Conservation (phyloP, 306 rosid species). For the Benincasa hispida region DNA sequence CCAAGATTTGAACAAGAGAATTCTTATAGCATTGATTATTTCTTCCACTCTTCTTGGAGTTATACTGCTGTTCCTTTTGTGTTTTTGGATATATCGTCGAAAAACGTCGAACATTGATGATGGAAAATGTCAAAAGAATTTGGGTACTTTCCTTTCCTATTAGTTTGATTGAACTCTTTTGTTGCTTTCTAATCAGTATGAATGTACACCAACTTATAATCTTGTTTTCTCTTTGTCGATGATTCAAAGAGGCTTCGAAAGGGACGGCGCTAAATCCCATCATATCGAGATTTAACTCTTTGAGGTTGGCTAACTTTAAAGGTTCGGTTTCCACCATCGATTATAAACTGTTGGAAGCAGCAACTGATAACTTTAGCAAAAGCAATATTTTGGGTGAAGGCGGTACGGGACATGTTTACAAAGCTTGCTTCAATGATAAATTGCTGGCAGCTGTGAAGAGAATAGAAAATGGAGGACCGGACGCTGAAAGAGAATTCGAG, state of each 20-base stretch:
- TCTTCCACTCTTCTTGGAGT: slow-evolving; percentile 61
- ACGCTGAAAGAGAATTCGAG: slow-evolving; percentile 63
- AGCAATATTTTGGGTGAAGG: slow-evolving; percentile 47
- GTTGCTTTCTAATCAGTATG: not conserved
- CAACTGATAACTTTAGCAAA: slow-evolving; percentile 54
- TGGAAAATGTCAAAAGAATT: slow-evolving; percentile 25
- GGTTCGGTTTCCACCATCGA: slow-evolving; percentile 51
- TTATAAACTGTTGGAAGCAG: slow-evolving; percentile 58
- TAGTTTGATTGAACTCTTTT: not conserved
- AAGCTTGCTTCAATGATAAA: slow-evolving; percentile 60
- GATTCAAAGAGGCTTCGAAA: slow-evolving; percentile 40
- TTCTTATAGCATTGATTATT: slow-evolving; percentile 52
- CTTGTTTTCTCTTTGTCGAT: not conserved
- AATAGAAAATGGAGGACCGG: slow-evolving; percentile 27
- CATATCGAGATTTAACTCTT: slow-evolving; percentile 38
- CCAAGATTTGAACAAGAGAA: slow-evolving; percentile 51
- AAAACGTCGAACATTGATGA: slow-evolving; percentile 19
- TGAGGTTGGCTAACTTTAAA: slow-evolving; percentile 50
- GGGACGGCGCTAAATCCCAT: slow-evolving; percentile 27
- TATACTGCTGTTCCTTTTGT: slow-evolving; percentile 36
- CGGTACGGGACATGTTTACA: slow-evolving; percentile 45
- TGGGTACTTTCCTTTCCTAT: slow-evolving; percentile 28
- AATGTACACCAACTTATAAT: not conserved
- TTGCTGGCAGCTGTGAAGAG: slow-evolving; percentile 59
- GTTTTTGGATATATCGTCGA: slow-evolving; percentile 42